Conservation (phyloP, 1,284 basidiomycete species). For the Moesziomyces aphidis region DNA sequence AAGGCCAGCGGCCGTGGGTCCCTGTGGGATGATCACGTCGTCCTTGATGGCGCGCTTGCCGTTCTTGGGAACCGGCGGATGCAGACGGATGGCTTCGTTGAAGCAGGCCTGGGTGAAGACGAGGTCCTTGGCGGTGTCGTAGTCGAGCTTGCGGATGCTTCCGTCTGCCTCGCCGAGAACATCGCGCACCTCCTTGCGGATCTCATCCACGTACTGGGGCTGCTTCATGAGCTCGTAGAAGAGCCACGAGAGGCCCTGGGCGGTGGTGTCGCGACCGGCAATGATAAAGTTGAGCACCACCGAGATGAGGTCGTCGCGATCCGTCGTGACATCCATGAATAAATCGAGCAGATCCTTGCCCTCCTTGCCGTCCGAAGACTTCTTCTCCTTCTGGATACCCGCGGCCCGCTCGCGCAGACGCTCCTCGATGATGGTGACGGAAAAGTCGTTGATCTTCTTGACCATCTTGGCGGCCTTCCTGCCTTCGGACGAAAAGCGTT, state of each 20-base stretch:
- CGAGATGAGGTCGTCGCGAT: conserved; percentile 52
- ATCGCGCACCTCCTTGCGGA: conserved; percentile 41
- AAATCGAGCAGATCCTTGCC: conserved; percentile 60
- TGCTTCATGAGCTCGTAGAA: conserved; percentile 53
- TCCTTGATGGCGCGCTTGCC: conserved; percentile 54
- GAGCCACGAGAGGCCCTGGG: conserved; percentile 55
- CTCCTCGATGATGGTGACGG: conserved; percentile 56
- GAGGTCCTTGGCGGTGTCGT: conserved; percentile 50
- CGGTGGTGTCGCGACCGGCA: conserved; percentile 60
- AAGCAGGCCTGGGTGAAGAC: conserved; percentile 57
- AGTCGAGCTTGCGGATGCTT: conserved; percentile 38
- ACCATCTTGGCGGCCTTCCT: conserved; percentile 37
- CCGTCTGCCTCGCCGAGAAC: conserved; percentile 37
- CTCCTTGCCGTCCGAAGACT: conserved; percentile 40
- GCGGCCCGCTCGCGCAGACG: conserved; percentile 36
- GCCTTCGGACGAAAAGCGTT: conserved; percentile 43
- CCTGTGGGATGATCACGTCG: conserved; percentile 53
- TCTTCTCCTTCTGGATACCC: conserved; percentile 30
- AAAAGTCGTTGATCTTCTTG: conserved; percentile 60
- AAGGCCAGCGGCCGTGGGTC: conserved; percentile 43
- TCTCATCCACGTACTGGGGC: conserved; percentile 46
- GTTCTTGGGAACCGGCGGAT: conserved; percentile 59
- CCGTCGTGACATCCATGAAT: conserved; percentile 56
- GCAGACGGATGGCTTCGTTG: conserved; percentile 55
- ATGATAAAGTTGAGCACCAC: conserved; percentile 63